phyloP scores from a whole-genome alignment of 2,329 filamentous ascomycete species.

The Diaporthe sp. region DNA sequence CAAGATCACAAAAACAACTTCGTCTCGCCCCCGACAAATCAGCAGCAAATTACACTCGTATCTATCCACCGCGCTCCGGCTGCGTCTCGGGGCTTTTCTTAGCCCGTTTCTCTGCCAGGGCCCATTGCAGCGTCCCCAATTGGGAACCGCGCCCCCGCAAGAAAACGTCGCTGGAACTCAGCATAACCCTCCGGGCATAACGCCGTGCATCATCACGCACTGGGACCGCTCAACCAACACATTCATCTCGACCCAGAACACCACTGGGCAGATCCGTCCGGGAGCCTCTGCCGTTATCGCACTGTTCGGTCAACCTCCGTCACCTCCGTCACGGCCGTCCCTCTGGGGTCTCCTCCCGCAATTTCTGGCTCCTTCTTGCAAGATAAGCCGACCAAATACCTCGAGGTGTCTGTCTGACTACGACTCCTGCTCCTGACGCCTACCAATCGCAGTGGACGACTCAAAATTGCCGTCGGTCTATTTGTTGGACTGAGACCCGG shows the following conservation, averaged over 20 bases:
- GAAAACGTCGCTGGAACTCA: constrained; percentile 29
- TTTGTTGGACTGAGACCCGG: neutral
- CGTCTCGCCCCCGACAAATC: constrained; percentile 17
- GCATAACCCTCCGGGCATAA: constrained; percentile 14
- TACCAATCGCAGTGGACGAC: constrained; percentile 11
- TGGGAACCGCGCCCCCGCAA: constrained; percentile 27
- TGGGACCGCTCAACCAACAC: constrained; percentile 5
- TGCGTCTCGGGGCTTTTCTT: constrained; percentile 26
- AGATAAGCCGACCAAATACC: constrained; percentile 25
- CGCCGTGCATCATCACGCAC: constrained; percentile 21
- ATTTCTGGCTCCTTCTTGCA: neutral
- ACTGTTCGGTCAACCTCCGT: constrained; percentile 39
- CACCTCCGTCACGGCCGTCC: constrained; percentile 22
- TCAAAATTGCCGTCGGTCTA: neutral
- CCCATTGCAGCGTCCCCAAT: constrained; percentile 21
- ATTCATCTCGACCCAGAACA: constrained; percentile 12
- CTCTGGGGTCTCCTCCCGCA: constrained; percentile 11
- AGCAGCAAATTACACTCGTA: constrained; percentile 24
- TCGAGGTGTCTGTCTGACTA: constrained; percentile 3
- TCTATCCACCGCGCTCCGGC: constrained; percentile 23
- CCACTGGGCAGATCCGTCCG: constrained; percentile 15
- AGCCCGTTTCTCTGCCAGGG: constrained; percentile 13
- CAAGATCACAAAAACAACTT: neutral
- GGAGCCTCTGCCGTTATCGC: constrained; percentile 27
- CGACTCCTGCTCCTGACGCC: neutral